Evolutionary conservation across 768 basidiomycete species (phyloP).

Genomic region (Russula vinacea): DNA sequence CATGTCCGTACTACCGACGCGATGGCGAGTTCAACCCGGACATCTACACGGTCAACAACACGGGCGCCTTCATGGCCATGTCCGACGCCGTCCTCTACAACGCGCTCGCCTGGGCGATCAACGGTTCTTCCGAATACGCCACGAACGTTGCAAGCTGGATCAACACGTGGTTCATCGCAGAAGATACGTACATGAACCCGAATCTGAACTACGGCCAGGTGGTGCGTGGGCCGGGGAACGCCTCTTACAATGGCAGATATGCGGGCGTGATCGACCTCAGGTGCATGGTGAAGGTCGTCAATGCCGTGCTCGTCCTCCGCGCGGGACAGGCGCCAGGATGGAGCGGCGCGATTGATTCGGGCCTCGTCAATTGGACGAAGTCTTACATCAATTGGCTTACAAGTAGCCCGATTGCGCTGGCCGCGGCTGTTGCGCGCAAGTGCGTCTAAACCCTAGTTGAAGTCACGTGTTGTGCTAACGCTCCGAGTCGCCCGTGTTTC

Average conservation of each 20-base stretch:
- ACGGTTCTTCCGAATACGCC: conserved; percentile 34
- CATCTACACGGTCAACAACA: conserved; percentile 33
- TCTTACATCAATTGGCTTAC: conserved; percentile 36
- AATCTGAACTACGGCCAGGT: conserved; percentile 30
- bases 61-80: conserved; percentile 33
- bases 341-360: conserved; percentile 33
- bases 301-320: conserved; percentile 35
- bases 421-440: conserved; percentile 33
- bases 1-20: conserved; percentile 35
- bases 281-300: conserved; percentile 35
- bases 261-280: conserved; percentile 32
- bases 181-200: conserved; percentile 38
- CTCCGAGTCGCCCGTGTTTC: background rate
- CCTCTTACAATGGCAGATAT: background rate
- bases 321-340: conserved; percentile 31
- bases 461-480: background rate
- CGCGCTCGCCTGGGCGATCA: conserved; percentile 36
- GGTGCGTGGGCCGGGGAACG: conserved; percentile 23
- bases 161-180: conserved; percentile 38
- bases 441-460: conserved; percentile 18
- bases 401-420: conserved; percentile 30
- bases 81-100: conserved; percentile 37
- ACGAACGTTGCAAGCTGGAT: conserved; percentile 31
- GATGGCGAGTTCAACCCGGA: conserved; percentile 40
- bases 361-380: conserved; percentile 34